phyloP scores from a whole-genome alignment of 1,284 basidiomycete genomes.

The Rhodotorula sp. region DNA sequence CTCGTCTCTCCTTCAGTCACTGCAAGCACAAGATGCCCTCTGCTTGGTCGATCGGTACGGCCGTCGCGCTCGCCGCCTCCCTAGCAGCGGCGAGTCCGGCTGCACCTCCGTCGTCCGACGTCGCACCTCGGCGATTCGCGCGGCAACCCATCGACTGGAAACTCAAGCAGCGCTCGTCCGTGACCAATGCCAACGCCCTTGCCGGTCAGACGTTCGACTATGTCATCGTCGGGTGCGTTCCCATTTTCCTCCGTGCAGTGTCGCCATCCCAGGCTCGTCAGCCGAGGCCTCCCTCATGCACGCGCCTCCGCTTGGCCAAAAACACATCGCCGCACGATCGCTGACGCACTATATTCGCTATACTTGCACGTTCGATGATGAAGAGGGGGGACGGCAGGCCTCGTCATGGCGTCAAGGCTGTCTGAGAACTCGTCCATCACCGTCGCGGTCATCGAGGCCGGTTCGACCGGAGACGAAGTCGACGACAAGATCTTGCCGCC shows the following conservation, averaged over 20 bases:
- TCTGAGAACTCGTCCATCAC: slow-evolving; percentile 68
- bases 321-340: no score
- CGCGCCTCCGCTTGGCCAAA: no score
- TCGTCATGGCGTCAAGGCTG: slow-evolving; percentile 68
- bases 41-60: background rate
- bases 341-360: background rate
- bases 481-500: slow-evolving; percentile 23
- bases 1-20: background rate
- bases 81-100: background rate
- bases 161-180: slow-evolving; percentile 17
- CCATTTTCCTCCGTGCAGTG: background rate
- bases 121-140: background rate
- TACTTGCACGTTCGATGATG: no score
- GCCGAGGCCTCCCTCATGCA: background rate
- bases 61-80: background rate
- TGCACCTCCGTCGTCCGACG: background rate
- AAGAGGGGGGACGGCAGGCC: slow-evolving; percentile 66
- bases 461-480: slow-evolving; percentile 56
- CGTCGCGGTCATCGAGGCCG: slow-evolving; percentile 64
- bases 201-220: slow-evolving; percentile 34
- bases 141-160: background rate
- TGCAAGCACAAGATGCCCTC: background rate
- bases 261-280: background rate
- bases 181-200: slow-evolving; percentile 17
- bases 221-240: slow-evolving; percentile 35